Base-by-base conservation (phyloP, 345 rosid species). In the Brassica incana region DNA sequence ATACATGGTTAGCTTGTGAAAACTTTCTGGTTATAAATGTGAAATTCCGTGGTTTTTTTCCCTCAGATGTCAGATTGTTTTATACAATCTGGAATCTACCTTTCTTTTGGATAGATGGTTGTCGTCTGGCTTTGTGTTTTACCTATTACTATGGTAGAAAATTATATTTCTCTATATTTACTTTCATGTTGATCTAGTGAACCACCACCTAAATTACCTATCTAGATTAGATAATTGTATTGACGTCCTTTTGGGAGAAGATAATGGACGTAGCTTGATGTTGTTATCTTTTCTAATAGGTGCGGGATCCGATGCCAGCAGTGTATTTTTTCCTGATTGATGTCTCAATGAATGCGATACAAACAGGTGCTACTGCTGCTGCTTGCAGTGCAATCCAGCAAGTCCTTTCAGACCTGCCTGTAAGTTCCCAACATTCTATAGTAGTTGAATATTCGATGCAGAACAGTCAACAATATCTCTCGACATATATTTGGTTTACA, bases 301-400 rank as follows among this genome's bases (percentile, higher is more conserved):
- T 93, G 74, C 97, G 99, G 62, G 99, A 95, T 77, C 98, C 99
- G 56, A 95, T 95, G 99, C 97, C 97, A 10, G 97, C 96, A n/a
- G 93, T 95, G 20, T 92, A 87, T 74, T 93, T 95, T 88, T 93
- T 93, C 85, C 94, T 91, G 27, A 82, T 95, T 84, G 99, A 95
- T 85, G 99, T 95, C 71, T 93, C 98, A 52, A 86, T 91, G 94
- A 90, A 91, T 86, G 97, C 97, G 8, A 72, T 95, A 72, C 98
- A 90, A 81, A 95, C 95, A 59, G 96, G 98, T 82, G 98, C 98
- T 63, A 90, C 98, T 71, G 99, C 98, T 72, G 97, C 98, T 64
- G 96, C 99, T 73, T 95, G 99, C 86, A 87, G 89, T 84, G 96
- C 98, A 38, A 89, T 95, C 75, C 90, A 75, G 86, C 97, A 95